Evolutionary conservation across 2,329 filamentous ascomycete species (phyloP), one percentile per base, ranked within the genome.

Genomic region (Aureobasidium namibiae): DNA sequence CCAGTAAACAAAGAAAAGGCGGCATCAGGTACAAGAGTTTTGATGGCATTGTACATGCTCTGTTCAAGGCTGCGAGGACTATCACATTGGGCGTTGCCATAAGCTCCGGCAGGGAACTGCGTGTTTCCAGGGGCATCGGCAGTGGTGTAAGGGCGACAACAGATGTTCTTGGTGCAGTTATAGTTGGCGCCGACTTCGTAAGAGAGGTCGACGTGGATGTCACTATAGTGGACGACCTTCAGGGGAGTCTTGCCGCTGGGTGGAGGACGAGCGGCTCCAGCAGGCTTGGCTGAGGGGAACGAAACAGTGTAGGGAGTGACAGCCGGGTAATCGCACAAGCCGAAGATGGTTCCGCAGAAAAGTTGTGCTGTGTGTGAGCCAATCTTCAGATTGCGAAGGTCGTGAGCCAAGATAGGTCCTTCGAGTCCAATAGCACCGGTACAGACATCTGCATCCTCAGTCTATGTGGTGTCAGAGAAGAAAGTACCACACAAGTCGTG

Each of bases 1-100:
- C 82, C 82, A 0, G 82, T 85, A 69, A 83, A 85, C 52, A 85
- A 74, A n/a, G 76, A 72, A 61, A 85, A 82, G 1, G 75, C 73
- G 0, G 79, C 76, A 60, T 81, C 71, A 1, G 67, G 65, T 23
- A 63, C 66, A n/a, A 80, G 62, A 8, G 70, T 63, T 46, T 72
- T 63, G 54, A 77, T 74, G 14, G 73, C 73, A 13, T 61, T 64
- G 58, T 73, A 70, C 78, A 84, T 78, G 70, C 80, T 83, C 53
- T 79, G 67, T 63, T 83, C 80, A 1, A 84, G 73, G 16, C 67
- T 72, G 14, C 75, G 61, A 0, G 82, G 82, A 0, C 75, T 67
- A 64, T 84, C 81, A 60, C 82, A 84, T 3, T 77, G 76, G 48
- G 78, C 73, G 53, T 83, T 76, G 4, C 81, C 82, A 62, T 78